phyloP scores from a whole-genome alignment of 768 basidiomycete species.

The Cystobasidium ongulense region DNA sequence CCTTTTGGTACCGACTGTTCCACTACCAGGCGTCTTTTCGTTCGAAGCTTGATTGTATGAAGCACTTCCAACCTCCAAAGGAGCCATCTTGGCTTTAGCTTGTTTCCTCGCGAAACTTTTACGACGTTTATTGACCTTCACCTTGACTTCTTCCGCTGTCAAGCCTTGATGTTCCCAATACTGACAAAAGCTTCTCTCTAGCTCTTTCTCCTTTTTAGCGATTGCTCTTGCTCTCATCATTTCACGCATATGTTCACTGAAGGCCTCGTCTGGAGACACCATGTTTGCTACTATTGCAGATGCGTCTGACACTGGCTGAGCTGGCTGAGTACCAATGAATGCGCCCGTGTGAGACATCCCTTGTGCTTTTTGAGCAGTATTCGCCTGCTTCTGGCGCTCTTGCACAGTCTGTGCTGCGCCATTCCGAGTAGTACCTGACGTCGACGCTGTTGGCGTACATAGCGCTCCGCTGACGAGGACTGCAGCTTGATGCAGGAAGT shows the following conservation, averaged over 20 bases:
- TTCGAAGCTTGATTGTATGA: background rate
- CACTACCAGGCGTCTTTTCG: background rate
- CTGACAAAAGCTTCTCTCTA: background rate
- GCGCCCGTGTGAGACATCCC: background rate
- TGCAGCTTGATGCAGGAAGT: slow-evolving; percentile 30
- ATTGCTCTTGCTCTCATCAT: background rate
- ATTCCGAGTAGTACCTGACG: too few relatives aligned
- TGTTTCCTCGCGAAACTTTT: background rate
- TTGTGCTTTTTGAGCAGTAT: background rate
- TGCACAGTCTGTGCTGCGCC: background rate
- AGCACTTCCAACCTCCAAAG: background rate
- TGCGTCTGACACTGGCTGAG: background rate
- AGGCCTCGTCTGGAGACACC: background rate
- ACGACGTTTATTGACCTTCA: background rate
- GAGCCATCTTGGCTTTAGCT: background rate
- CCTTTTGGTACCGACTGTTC: background rate
- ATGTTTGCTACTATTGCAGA: background rate
- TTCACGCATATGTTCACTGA: background rate
- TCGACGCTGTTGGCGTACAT: background rate
- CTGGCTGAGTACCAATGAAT: background rate
- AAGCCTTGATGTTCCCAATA: background rate
- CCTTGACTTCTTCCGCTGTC: background rate
- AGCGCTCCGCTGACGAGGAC: slow-evolving; percentile 14
- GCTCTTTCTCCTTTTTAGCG: background rate
- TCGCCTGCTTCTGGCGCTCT: background rate